Percentiles rank a stretch among this genome's conserved stretches.
These are phyloP conservation scores for Limonium bicolor DNA, from an alignment of 148 eudicot genomes.

Conservation along the genomic window DNA sequence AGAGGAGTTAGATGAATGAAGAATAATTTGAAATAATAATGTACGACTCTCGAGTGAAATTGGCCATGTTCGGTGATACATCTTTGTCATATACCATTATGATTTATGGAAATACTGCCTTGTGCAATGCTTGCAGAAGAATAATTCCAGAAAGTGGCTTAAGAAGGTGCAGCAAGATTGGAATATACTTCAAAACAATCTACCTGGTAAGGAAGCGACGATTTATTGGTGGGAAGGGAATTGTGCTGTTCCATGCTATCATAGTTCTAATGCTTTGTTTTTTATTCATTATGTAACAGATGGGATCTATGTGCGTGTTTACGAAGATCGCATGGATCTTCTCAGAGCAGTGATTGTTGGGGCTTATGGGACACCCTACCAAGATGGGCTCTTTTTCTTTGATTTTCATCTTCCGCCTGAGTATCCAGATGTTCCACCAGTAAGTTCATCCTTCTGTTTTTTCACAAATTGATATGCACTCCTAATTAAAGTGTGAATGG, in stretches of 20 bases:
- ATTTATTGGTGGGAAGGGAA: neutral
- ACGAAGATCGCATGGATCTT: constrained; percentile 96
- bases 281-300: constrained; percentile 23
- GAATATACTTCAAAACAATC: constrained; percentile 85
- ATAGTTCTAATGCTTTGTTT: neutral
- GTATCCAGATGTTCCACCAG: constrained; percentile 95
- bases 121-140: constrained; percentile 25
- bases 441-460: constrained; percentile 17
- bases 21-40: too few species aligned
- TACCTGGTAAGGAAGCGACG: constrained; percentile 45
- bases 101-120: too few species aligned
- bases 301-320: constrained; percentile 83
- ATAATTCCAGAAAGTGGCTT: constrained; percentile 80
- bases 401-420: constrained; percentile 96
- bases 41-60: too few species aligned
- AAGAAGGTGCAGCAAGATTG: constrained; percentile 93
- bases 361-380: constrained; percentile 98
- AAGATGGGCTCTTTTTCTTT: constrained; percentile 96
- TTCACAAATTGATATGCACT: neutral
- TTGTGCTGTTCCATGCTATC: neutral
- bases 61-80: too few species aligned
- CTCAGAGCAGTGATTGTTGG: constrained; percentile 92
- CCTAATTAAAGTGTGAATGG: too few species aligned
- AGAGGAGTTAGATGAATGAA: too few species aligned
- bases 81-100: too few species aligned